Conservation (phyloP, 225 moss, liverwort and hornwort species). For the Takakia lepidozioides region DNA sequence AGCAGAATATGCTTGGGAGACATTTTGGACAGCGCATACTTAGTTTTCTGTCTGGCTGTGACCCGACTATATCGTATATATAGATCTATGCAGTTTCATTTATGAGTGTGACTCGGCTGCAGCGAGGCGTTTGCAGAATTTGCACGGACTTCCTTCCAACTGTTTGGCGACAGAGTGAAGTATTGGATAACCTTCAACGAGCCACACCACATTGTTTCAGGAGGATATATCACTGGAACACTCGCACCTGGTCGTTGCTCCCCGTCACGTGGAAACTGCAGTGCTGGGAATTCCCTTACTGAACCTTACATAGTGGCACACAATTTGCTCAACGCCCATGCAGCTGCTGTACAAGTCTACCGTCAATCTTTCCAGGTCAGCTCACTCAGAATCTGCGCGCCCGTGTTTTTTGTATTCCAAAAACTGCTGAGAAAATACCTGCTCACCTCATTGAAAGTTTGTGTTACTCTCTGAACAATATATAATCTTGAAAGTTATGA, state of each 20-base stretch:
- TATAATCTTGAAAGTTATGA: too few relatives aligned
- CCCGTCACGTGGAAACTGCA: slow-evolving; percentile 36
- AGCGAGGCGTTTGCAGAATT: slow-evolving; percentile 46
- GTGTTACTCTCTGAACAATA: background rate
- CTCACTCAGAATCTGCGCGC: background rate
- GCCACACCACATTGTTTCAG: slow-evolving; percentile 50
- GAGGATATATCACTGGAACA: slow-evolving; percentile 58
- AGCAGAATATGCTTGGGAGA: too few relatives aligned
- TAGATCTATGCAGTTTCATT: too few relatives aligned
- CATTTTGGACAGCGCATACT: too few relatives aligned
- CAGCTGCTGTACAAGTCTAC: slow-evolving; percentile 61
- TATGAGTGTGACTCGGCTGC: too few relatives aligned
- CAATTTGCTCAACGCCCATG: slow-evolving; percentile 73
- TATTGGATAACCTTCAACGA: slow-evolving; percentile 97
- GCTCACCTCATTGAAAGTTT: background rate
- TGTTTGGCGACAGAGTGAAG: slow-evolving; percentile 90
- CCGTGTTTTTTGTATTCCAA: background rate
- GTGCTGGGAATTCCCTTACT: slow-evolving; percentile 54
- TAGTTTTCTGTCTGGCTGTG: too few relatives aligned
- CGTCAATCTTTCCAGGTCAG: slow-evolving; percentile 55
- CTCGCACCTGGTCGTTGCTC: slow-evolving; percentile 84
- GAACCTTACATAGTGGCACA: slow-evolving; percentile 78
- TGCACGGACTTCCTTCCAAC: slow-evolving; percentile 65
- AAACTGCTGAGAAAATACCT: background rate
- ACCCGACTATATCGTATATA: too few relatives aligned